phyloP scores from a whole-genome alignment of 345 rosid species.

The Garcia nutans region DNA sequence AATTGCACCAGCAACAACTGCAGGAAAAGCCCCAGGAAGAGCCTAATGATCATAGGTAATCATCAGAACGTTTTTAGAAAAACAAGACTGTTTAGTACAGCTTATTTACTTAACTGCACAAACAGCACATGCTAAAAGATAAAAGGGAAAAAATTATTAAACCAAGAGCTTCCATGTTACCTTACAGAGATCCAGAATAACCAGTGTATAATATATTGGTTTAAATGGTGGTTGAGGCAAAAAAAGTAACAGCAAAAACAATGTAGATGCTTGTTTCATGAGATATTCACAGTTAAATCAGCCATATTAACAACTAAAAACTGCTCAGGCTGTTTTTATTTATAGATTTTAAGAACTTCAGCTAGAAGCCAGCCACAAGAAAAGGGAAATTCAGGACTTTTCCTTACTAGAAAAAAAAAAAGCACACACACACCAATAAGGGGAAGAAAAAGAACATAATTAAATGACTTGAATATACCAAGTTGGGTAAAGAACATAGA shows the following conservation, averaged over 20 bases:
- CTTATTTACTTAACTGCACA: background rate
- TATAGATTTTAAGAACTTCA: background rate
- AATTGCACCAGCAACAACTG: constrained; percentile 98
- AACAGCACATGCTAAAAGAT: too few species aligned
- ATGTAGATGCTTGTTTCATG: background rate
- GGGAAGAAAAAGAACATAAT: background rate
- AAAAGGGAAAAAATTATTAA: background rate
- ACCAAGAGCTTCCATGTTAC: constrained; percentile 41
- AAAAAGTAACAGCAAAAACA: constrained; percentile 76
- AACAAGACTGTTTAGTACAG: background rate
- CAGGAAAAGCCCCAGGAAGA: constrained; percentile 99
- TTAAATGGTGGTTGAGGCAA: constrained; percentile 94
- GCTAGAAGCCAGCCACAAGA: too few species aligned
- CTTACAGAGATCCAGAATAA: constrained; percentile 99
- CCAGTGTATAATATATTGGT: constrained; percentile 85
- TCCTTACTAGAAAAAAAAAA: background rate
- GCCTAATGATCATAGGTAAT: constrained; percentile 53
- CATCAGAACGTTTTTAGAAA: constrained; percentile 24
- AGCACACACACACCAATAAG: background rate
- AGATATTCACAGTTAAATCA: constrained; percentile 4
- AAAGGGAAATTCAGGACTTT: background rate
- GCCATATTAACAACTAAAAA: background rate
- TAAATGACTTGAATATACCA: background rate
- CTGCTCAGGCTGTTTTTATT: background rate
- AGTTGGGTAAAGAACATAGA: background rate